Evolutionary conservation across 2,329 filamentous ascomycete species (phyloP), one percentile per base, ranked within the genome.

Genomic region (Neoscytalidium dimidiatum): DNA sequence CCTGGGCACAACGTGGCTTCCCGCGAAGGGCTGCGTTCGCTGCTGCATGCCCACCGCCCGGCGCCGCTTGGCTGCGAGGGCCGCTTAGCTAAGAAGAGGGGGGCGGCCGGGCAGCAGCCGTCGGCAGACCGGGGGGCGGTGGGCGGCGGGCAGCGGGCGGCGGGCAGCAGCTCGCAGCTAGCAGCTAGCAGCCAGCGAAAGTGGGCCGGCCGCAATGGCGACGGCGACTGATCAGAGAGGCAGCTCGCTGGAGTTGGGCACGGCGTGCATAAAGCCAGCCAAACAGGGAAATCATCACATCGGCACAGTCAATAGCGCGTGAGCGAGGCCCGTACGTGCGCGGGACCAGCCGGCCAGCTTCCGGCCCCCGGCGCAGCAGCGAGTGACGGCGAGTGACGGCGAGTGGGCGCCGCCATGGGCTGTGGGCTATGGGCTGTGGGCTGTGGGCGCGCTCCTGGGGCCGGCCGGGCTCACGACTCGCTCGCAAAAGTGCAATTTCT

Each of bases 1-100:
- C 61, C 61, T 64, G 61, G 38, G 23, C 35, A 64, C 48, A 64
- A 64, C 61, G 61, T 64, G 61, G 61, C 61, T 64, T 53, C 61
- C 61, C 61, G 38, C 41, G 48, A 63, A 46, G 56, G 56, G 56
- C 49, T 60, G 38, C 56, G 38, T 60, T 46, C 46, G 56, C 53
- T 60, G 56, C 53, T 26, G 53, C 53, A 33, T 21, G 53, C 35
- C 52, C 52, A 44, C 33, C 53, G 35, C 48, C 29, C 52, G 61
- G 29, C 44, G 46, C n/a, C n/a, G n/a, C n/a, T n/a, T n/a, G n/a
- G n/a, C n/a, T n/a, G n/a, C n/a, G n/a, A n/a, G n/a, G n/a, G n/a
- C n/a, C 23, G 44, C 44, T 63, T 51, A 43, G 33, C 41, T 43
- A 63, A 53, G 46, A 41, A 13, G 53, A n/a, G 33, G 21, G 19